Conservation (phyloP, 345 rosid species). For the Eucalyptus pauciflora region DNA sequence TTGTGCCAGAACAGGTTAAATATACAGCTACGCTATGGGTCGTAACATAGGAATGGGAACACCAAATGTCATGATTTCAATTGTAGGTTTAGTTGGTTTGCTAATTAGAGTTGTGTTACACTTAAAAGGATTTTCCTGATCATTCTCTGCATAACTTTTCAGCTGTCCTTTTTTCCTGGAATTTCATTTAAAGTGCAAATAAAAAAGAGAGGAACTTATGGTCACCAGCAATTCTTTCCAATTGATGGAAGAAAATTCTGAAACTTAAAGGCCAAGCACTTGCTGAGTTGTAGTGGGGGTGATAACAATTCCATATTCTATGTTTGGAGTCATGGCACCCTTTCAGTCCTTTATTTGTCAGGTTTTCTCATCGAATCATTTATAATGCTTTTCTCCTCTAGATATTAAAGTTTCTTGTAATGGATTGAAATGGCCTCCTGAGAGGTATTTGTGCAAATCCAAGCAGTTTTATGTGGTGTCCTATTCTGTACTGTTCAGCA, state of each 20-base stretch:
- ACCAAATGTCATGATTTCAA: neutral
- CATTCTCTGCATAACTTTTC: neutral
- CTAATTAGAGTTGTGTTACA: neutral
- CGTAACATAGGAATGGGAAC: neutral
- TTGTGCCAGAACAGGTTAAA: neutral
- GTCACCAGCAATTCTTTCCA: neutral
- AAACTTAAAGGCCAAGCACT: neutral
- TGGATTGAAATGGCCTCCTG: neutral
- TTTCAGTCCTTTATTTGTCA: neutral
- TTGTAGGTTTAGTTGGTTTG: neutral
- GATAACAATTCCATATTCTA: neutral
- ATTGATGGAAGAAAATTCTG: neutral
- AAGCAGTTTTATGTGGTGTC: neutral
- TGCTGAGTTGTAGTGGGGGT: neutral
- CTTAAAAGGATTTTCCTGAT: neutral
- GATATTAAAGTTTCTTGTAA: neutral
- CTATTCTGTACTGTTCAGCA: neutral
- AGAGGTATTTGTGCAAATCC: neutral
- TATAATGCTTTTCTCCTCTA: neutral
- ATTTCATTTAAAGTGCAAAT: neutral
- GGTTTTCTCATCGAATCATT: neutral
- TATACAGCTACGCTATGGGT: neutral
- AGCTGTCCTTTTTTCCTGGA: neutral
- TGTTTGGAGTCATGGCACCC: neutral
- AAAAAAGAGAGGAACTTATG: neutral